phyloP scores from a whole-genome alignment of 2,329 filamentous ascomycete species.

The Diplocarpon rosae region DNA sequence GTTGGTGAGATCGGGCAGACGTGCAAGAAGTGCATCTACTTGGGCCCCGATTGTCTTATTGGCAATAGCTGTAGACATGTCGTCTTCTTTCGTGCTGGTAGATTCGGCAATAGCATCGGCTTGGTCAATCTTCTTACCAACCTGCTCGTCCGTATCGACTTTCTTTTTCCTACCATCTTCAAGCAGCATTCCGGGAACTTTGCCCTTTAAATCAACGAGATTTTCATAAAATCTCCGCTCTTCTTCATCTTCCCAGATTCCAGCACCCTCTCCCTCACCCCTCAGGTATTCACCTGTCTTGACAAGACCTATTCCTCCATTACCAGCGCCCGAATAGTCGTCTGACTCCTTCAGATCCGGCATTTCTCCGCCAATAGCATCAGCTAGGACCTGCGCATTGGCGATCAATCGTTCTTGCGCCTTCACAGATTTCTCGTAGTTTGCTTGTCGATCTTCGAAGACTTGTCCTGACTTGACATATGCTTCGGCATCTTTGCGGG shows the following conservation, averaged over 20 bases:
- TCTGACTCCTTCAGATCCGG: slow-evolving; percentile 82
- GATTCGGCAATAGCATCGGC: slow-evolving; percentile 33
- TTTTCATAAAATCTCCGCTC: slow-evolving; percentile 98
- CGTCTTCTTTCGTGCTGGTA: slow-evolving; percentile 51
- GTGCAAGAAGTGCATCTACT: slow-evolving; percentile 78
- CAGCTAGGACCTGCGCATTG: slow-evolving; percentile 85
- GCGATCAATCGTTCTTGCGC: slow-evolving; percentile 80
- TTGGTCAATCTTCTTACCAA: slow-evolving; percentile 60
- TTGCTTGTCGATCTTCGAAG: slow-evolving; percentile 92
- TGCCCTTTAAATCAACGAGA: slow-evolving; percentile 85
- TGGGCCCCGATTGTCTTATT: slow-evolving; percentile 98
- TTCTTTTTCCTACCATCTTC: slow-evolving; percentile 97
- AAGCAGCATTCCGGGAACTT: slow-evolving; percentile 84
- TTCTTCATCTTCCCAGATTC: slow-evolving; percentile 98
- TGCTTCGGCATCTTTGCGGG: slow-evolving; percentile 89
- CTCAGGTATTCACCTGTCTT: slow-evolving; percentile 90
- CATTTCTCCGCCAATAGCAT: slow-evolving; percentile 84
- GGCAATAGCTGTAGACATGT: slow-evolving; percentile 84
- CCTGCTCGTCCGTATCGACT: slow-evolving; percentile 65
- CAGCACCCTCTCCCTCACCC: slow-evolving; percentile 78
- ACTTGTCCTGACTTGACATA: slow-evolving; percentile 98
- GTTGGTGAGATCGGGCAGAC: slow-evolving; percentile 80
- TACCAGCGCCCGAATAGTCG: slow-evolving; percentile 50
- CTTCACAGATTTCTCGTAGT: slow-evolving; percentile 90
- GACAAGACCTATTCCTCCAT: slow-evolving; percentile 79